A percentile compares a stretch with the other conserved stretches of the same genome.
These are phyloP conservation scores for Bryoerythrophyllum caledonicum DNA, from an alignment of 225 moss, liverwort and hornwort genomes.

Conservation along the genomic window DNA sequence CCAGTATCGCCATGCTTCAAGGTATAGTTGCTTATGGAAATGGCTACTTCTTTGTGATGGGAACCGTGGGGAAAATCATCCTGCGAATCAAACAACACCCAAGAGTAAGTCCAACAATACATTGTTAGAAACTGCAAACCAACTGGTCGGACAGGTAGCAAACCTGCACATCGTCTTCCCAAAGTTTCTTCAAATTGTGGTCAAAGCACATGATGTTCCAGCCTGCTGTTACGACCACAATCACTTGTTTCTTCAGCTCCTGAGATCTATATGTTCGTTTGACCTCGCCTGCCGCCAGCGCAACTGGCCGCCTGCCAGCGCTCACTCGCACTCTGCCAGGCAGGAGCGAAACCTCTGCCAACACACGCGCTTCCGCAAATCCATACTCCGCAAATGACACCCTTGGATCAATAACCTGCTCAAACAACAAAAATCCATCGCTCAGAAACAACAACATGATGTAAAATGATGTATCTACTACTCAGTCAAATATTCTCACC, in stretches of 20 bases:
- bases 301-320: slow-evolving; percentile 88
- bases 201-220: slow-evolving; percentile 94
- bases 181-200: slow-evolving; percentile 86
- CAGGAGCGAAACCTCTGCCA: slow-evolving; percentile 85
- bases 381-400: slow-evolving; percentile 65
- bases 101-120: slow-evolving; percentile 5
- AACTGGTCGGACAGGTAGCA: neutral
- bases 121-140: slow-evolving; percentile 5
- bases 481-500: slow-evolving; percentile 30
- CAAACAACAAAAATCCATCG: slow-evolving; percentile 14
- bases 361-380: slow-evolving; percentile 75
- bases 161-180: slow-evolving; percentile 89
- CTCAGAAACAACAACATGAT: slow-evolving; percentile 5
- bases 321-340: slow-evolving; percentile 82
- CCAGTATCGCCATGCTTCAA: slow-evolving; percentile 84
- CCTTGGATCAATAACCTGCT: slow-evolving; percentile 76
- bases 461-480: too few relatives aligned
- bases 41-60: slow-evolving; percentile 90
- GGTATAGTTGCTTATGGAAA: slow-evolving; percentile 81
- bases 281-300: slow-evolving; percentile 77
- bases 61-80: slow-evolving; percentile 81
- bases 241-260: slow-evolving; percentile 70
- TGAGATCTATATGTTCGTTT: slow-evolving; percentile 51
- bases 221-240: slow-evolving; percentile 89
- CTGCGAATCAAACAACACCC: slow-evolving; percentile 32